These are phyloP conservation scores for Tylopilus cervinicoccineus DNA, from an alignment of 768 basidiomycete genomes.

Conservation along the genomic window DNA sequence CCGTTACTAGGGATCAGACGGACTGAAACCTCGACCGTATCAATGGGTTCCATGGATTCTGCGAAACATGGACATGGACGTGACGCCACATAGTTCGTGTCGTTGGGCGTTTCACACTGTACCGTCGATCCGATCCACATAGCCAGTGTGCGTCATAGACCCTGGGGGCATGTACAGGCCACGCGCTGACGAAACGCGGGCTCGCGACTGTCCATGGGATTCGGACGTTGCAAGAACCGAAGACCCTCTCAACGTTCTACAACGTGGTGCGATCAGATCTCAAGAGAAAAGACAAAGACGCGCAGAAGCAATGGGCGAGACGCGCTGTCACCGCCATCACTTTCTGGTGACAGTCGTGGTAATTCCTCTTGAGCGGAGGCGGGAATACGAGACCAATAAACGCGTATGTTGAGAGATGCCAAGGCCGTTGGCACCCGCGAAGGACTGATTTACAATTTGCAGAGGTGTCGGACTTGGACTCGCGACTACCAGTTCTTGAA, in stretches of 20 bases:
- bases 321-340: background rate
- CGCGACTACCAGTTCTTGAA: no score
- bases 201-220: background rate
- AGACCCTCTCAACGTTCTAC: background rate
- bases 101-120: background rate
- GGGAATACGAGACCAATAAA: background rate
- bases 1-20: no score
- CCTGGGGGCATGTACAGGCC: background rate
- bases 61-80: background rate
- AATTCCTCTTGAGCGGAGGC: background rate
- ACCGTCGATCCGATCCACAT: background rate
- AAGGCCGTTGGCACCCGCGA: background rate
- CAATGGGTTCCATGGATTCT: no score
- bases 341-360: background rate
- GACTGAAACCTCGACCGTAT: no score
- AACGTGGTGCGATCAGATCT: background rate
- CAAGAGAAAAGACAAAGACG: background rate
- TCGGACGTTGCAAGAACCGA: background rate
- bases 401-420: background rate
- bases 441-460: background rate
- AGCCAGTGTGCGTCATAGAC: background rate
- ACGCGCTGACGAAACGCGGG: background rate
- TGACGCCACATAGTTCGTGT: background rate
- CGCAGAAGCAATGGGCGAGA: background rate
- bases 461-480: no score